phyloP scores from a whole-genome alignment of 352 stramenopile genomes.

The Globisporangium camurandrum region DNA sequence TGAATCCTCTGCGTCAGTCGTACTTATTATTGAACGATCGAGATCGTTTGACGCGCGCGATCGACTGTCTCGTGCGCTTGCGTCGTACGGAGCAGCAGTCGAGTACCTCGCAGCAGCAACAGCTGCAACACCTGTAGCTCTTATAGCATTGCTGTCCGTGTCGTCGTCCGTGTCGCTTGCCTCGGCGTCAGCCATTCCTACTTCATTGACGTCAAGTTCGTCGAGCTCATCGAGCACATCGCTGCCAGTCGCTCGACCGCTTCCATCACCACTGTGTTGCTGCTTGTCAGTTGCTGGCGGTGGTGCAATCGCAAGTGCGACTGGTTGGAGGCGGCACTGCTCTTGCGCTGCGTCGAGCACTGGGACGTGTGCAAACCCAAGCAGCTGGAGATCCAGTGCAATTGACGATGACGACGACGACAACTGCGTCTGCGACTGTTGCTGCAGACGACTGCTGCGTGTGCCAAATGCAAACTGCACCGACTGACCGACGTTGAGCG shows the following conservation, averaged over 20 bases:
- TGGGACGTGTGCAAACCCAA: conserved; percentile 30
- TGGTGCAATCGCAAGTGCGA: conserved; percentile 24
- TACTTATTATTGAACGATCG: background rate
- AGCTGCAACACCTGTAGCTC: too few species aligned
- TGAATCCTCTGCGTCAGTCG: too few species aligned
- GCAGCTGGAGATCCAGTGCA: background rate
- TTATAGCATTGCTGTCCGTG: too few species aligned
- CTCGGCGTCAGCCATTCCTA: background rate
- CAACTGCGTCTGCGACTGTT: background rate
- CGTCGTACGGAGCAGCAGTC: too few species aligned
- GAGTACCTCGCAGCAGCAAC: too few species aligned
- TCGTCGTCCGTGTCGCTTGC: background rate
- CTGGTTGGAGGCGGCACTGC: conserved; percentile 30
- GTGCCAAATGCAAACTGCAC: conserved; percentile 76
- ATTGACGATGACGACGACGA: too few species aligned
- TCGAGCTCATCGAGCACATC: conserved; percentile 2
- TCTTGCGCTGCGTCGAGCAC: conserved; percentile 28
- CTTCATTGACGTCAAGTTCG: background rate
- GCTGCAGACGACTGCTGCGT: background rate
- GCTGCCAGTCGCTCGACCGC: conserved; percentile 8
- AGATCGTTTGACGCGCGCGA: background rate
- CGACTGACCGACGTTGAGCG: conserved; percentile 79
- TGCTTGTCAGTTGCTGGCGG: background rate
- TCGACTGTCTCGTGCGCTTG: background rate
- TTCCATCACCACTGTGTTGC: background rate